Conservation (phyloP, 2,329 filamentous ascomycete species). For the Tolypocladium cylindrosporum region DNA sequence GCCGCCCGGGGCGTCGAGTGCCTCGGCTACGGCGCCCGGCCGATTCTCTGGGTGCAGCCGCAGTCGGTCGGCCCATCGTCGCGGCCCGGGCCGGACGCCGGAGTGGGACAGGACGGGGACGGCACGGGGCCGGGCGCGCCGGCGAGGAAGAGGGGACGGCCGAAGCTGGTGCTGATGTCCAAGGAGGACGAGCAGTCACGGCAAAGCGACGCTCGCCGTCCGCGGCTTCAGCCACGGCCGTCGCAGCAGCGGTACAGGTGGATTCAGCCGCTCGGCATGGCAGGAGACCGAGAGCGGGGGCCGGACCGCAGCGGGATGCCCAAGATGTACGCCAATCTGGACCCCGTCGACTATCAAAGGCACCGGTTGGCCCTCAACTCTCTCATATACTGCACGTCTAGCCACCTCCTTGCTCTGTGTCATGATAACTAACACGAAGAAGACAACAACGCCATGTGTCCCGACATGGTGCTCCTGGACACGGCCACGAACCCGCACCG, state of each 20-base stretch:
- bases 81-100: too few relatives aligned
- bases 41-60: conserved; percentile 7
- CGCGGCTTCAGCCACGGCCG: not conserved
- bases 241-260: not conserved
- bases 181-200: not conserved
- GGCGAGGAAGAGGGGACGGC: conserved; percentile 4
- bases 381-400: conserved; percentile 1
- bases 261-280: not conserved
- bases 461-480: conserved; percentile 8
- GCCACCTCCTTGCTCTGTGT: not conserved
- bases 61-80: not conserved
- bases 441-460: conserved; percentile 1
- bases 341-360: conserved; percentile 4
- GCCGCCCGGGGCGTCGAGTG: conserved; percentile 6
- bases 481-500: conserved; percentile 4
- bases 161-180: conserved; percentile 8
- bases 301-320: not conserved
- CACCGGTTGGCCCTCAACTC: conserved; percentile 4
- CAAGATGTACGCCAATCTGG: not conserved
- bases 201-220: not conserved
- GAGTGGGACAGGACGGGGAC: not conserved
- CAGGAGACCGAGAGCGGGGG: too few relatives aligned
- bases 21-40: conserved; percentile 6
- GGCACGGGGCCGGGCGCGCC: not conserved
- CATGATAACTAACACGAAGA: not conserved